phyloP scores from a whole-genome alignment of 192 early-diverging fungal species.

The Lobosporangium transversale region DNA sequence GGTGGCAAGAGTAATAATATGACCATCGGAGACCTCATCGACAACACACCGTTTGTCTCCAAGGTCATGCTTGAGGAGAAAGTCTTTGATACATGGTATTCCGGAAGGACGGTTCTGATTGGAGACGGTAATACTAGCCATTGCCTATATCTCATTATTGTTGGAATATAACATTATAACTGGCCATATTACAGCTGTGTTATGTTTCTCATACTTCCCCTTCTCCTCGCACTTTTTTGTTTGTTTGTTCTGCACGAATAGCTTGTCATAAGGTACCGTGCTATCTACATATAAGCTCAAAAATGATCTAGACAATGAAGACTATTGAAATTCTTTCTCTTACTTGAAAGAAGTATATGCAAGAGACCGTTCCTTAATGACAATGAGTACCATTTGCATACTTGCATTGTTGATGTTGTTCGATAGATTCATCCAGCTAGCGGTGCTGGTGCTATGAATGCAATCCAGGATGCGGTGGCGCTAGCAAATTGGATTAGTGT shows the following conservation, averaged over 20 bases:
- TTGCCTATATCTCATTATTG: too few species aligned
- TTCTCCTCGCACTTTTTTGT: too few species aligned
- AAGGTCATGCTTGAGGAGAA: slow-evolving; percentile 39
- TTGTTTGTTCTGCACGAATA: background rate
- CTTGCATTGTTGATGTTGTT: too few species aligned
- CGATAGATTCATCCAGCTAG: slow-evolving; percentile 13
- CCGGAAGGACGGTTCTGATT: slow-evolving; percentile 16
- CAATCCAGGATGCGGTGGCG: slow-evolving; percentile 24
- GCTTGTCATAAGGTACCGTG: slow-evolving; percentile 9
- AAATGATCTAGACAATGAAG: too few species aligned
- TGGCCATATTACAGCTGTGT: background rate
- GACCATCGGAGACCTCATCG: slow-evolving; percentile 16
- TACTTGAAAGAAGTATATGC: too few species aligned
- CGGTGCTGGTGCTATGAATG: slow-evolving; percentile 8
- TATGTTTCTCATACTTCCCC: too few species aligned
- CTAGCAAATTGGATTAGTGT: background rate
- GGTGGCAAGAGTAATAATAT: background rate
- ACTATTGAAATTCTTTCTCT: too few species aligned
- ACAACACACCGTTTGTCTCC: slow-evolving; percentile 13
- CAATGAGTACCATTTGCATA: too few species aligned
- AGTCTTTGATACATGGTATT: slow-evolving; percentile 38
- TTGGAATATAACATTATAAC: background rate
- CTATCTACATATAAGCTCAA: too few species aligned
- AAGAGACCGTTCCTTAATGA: too few species aligned
- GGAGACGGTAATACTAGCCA: slow-evolving; percentile 41